A percentile compares a stretch with the other conserved stretches of the same genome.
Conservation (phyloP, 129 eudicot species). For the Escallonia rubra region DNA sequence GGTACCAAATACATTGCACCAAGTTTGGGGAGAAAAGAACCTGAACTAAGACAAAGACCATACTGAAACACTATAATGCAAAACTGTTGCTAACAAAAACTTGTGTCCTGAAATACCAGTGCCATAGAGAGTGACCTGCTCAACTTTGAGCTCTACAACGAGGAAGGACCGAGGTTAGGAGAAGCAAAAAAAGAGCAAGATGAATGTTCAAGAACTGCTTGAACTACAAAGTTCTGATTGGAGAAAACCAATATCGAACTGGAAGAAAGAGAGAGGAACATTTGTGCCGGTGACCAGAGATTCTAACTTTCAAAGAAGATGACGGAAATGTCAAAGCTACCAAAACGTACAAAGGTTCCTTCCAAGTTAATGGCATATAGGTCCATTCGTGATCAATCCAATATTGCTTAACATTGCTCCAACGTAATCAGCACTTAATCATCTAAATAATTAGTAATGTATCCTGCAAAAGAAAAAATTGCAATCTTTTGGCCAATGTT, state of each 20-base stretch:
- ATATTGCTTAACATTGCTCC: not conserved
- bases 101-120: not conserved
- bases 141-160: not conserved
- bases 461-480: constrained; percentile 26
- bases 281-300: not conserved
- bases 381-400: not conserved
- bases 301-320: not conserved
- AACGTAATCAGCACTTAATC: not conserved
- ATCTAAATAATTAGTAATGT: too few relatives aligned
- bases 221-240: not conserved
- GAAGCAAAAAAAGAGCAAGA: too few relatives aligned
- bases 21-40: not conserved
- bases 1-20: not conserved
- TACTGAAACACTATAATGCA: not conserved
- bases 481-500: constrained; percentile 35
- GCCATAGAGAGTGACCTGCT: not conserved
- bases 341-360: not conserved
- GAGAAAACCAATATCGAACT: not conserved
- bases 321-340: not conserved
- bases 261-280: constrained; percentile 1
- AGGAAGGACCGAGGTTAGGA: too few relatives aligned
- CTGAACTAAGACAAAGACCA: not conserved
- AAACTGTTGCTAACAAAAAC: not conserved
- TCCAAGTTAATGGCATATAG: not conserved
- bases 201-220: too few relatives aligned